Evolutionary conservation across 2,329 filamentous ascomycete genomes (phyloP).

Genomic region (Botryotinia convoluta): DNA sequence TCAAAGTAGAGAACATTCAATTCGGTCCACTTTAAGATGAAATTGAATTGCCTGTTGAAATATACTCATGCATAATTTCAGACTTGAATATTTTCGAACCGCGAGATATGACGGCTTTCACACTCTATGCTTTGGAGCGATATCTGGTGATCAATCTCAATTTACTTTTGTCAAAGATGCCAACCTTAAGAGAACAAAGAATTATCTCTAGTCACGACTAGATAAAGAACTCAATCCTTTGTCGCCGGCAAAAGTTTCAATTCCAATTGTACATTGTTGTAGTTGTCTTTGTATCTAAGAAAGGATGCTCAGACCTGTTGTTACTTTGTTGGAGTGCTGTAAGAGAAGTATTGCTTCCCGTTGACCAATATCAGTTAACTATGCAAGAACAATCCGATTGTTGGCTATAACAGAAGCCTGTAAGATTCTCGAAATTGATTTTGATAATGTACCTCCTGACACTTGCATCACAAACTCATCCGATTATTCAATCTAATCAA

Average conservation of each 20-base stretch:
- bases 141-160: background rate
- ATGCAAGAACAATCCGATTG: background rate
- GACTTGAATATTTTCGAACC: too few relatives aligned
- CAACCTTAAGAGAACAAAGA: background rate
- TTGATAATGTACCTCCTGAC: too few relatives aligned
- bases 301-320: background rate
- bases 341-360: background rate
- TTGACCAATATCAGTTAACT: background rate
- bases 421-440: too few relatives aligned
- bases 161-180: background rate
- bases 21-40: background rate
- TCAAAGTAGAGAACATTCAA: background rate
- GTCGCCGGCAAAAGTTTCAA: background rate
- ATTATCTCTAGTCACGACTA: background rate
- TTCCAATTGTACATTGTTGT: background rate
- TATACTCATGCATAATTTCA: background rate
- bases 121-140: too few relatives aligned
- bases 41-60: background rate
- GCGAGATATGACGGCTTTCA: background rate
- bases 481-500: background rate
- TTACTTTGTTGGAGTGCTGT: background rate
- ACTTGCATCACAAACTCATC: background rate
- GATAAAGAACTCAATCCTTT: background rate
- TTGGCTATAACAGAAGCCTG: background rate
- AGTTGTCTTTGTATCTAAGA: background rate